Percentiles rank a stretch among this genome's conserved stretches.
Conservation (phyloP, 441 rosid genomes). For the Mallotus japonicus region DNA sequence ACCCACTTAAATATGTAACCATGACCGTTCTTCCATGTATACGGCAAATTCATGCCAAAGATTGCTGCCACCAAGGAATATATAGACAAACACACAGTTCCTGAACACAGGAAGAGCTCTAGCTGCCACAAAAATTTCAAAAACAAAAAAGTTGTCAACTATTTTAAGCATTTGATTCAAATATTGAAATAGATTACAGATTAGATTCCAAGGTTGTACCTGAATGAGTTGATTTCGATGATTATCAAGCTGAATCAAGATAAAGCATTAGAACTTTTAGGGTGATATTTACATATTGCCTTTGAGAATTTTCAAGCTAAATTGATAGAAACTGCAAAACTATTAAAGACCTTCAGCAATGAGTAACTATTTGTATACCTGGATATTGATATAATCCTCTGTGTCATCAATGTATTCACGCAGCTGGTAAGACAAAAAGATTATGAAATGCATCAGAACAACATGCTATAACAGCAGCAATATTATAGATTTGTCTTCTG, state of each 20-base stretch:
- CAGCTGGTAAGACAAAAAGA: slow-evolving; percentile 38
- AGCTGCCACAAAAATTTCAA: slow-evolving; percentile 41
- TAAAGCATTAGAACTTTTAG: slow-evolving; percentile 1
- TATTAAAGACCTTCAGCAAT: not conserved
- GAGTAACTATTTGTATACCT: slow-evolving; percentile 36
- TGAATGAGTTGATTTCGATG: slow-evolving; percentile 97
- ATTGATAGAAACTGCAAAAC: not conserved
- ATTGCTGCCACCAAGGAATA: slow-evolving; percentile 74
- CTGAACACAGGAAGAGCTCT: slow-evolving; percentile 78
- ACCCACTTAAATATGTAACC: slow-evolving; percentile 84
- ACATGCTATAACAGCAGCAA: not conserved
- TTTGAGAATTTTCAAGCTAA: not conserved
- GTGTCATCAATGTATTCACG: slow-evolving; percentile 95
- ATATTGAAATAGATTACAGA: not conserved
- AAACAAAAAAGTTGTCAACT: slow-evolving; percentile 3
- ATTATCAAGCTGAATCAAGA: slow-evolving; percentile 73
- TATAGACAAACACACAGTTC: slow-evolving; percentile 64
- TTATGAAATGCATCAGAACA: not conserved
- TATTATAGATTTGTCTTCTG: not conserved
- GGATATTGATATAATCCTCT: slow-evolving; percentile 96
- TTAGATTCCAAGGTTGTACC: slow-evolving; percentile 31
- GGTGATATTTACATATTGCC: not conserved
- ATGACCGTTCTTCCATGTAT: slow-evolving; percentile 62
- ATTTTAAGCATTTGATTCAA: not conserved
- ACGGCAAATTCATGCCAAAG: slow-evolving; percentile 90